Evolutionary conservation across 2,329 filamentous ascomycete genomes (phyloP).

Genomic region (Pseudogymnoascus verrucosus): DNA sequence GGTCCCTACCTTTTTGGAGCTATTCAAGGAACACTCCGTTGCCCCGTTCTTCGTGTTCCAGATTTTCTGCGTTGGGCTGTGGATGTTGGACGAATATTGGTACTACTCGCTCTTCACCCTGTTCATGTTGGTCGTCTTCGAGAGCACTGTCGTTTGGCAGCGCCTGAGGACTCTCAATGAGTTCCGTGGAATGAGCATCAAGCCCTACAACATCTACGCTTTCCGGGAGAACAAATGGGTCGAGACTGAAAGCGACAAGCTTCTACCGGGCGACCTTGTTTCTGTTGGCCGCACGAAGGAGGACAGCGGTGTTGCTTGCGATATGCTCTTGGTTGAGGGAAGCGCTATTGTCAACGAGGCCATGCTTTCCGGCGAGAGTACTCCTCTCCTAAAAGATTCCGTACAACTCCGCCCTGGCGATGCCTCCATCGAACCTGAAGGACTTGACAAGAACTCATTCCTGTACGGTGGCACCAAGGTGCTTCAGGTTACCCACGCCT

Average conservation of each 20-base stretch:
- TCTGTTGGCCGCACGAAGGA: constrained; percentile 93
- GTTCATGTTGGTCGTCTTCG: constrained; percentile 95
- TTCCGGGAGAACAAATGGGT: constrained; percentile 82
- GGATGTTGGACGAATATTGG: constrained; percentile 99
- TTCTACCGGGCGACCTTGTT: constrained; percentile 87
- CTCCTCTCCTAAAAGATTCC: constrained; percentile 91
- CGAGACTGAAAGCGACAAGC: constrained; percentile 80
- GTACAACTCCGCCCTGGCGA: constrained; percentile 81
- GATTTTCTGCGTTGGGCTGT: constrained; percentile 94
- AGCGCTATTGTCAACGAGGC: constrained; percentile 98
- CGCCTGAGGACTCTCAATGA: constrained; percentile 90
- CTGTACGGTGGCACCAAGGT: constrained; percentile 97
- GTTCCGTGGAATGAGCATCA: constrained; percentile 98
- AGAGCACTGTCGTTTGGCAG: constrained; percentile 99
- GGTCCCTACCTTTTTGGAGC: constrained; percentile 87
- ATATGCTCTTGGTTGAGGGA: constrained; percentile 91
- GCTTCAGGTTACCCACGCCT: constrained; percentile 86
- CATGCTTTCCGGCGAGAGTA: constrained; percentile 98
- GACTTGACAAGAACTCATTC: constrained; percentile 92
- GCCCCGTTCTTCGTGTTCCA: constrained; percentile 99
- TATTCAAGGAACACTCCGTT: constrained; percentile 97
- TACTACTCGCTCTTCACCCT: constrained; percentile 99
- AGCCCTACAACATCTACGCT: constrained; percentile 92
- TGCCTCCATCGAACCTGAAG: constrained; percentile 74
- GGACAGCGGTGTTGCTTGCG: constrained; percentile 91